These are phyloP conservation scores for Coniochaeta sp. DNA, from an alignment of 2,329 filamentous ascomycete species.

Conservation along the genomic window DNA sequence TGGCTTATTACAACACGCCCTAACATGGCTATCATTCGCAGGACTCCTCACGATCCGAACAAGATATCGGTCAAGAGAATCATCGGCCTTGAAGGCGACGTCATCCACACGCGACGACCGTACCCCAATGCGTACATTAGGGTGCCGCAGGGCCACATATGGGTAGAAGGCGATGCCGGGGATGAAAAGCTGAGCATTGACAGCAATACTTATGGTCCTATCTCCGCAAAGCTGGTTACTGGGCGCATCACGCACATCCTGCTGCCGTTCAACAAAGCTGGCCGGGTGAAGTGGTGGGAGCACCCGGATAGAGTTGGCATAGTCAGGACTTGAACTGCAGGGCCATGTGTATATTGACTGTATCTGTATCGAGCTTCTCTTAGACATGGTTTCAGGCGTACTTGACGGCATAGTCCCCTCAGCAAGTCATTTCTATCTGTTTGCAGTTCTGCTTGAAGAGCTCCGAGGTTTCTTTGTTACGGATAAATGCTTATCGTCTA, in stretches of 20 bases:
- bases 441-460: background rate
- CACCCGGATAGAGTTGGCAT: constrained; percentile 18
- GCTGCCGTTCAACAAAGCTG: constrained; percentile 56
- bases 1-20: background rate
- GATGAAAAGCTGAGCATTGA: constrained; percentile 52
- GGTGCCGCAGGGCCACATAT: constrained; percentile 79
- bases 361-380: background rate
- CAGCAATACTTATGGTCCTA: constrained; percentile 85
- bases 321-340: background rate
- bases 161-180: constrained; percentile 85
- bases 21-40: constrained; percentile 22
- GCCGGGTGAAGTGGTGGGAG: constrained; percentile 51
- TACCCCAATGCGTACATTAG: constrained; percentile 48
- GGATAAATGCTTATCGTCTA: background rate
- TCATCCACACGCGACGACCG: constrained; percentile 57
- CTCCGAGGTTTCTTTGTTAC: background rate
- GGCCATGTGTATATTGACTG: background rate
- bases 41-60: constrained; percentile 65
- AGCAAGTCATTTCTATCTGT: background rate
- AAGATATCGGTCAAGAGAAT: constrained; percentile 73
- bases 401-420: background rate
- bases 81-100: constrained; percentile 72
- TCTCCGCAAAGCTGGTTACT: constrained; percentile 66
- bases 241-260: constrained; percentile 68
- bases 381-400: background rate